Evolutionary conservation across 768 basidiomycete genomes (phyloP).

Genomic region (Piloderma croceum): DNA sequence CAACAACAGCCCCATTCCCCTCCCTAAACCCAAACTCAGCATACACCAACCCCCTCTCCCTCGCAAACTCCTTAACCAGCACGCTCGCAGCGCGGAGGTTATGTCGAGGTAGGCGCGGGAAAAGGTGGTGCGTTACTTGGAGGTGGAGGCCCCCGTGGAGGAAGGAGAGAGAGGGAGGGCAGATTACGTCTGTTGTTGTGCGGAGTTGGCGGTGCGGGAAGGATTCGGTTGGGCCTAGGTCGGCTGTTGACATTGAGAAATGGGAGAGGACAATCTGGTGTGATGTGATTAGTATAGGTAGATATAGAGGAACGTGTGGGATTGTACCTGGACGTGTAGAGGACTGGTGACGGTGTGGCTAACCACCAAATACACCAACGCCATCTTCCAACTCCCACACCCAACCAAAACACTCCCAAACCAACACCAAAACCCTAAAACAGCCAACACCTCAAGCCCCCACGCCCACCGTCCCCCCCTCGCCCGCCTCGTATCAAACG

Average conservation of each 20-base stretch:
- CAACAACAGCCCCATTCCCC: constrained; percentile 80
- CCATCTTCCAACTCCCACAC: constrained; percentile 66
- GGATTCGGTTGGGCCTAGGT: constrained; percentile 85
- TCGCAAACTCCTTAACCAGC: constrained; percentile 83
- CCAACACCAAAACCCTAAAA: constrained; percentile 89
- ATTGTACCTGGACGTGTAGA: constrained; percentile 83
- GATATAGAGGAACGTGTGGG: constrained; percentile 1
- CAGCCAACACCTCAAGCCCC: constrained; percentile 66
- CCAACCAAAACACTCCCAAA: constrained; percentile 64
- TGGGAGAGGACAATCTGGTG: constrained; percentile 90
- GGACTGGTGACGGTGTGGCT: constrained; percentile 86
- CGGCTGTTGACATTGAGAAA: constrained; percentile 90
- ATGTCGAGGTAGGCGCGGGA: constrained; percentile 92
- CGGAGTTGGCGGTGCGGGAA: constrained; percentile 92
- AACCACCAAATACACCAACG: constrained; percentile 71
- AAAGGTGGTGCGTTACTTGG: constrained; percentile 95
- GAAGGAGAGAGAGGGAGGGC: constrained; percentile 76
- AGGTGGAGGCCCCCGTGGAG: constrained; percentile 97
- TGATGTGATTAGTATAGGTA: constrained; percentile 1
- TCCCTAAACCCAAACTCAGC: constrained; percentile 87
- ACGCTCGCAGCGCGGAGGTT: constrained; percentile 78
- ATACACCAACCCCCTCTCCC: constrained; percentile 79
- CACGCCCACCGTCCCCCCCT: constrained; percentile 74
- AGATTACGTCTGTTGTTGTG: constrained; percentile 95
- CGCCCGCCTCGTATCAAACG: constrained; percentile 57